Conservation (phyloP, 2,329 filamentous ascomycete genomes). For the Zymoseptoria passerinii region DNA sequence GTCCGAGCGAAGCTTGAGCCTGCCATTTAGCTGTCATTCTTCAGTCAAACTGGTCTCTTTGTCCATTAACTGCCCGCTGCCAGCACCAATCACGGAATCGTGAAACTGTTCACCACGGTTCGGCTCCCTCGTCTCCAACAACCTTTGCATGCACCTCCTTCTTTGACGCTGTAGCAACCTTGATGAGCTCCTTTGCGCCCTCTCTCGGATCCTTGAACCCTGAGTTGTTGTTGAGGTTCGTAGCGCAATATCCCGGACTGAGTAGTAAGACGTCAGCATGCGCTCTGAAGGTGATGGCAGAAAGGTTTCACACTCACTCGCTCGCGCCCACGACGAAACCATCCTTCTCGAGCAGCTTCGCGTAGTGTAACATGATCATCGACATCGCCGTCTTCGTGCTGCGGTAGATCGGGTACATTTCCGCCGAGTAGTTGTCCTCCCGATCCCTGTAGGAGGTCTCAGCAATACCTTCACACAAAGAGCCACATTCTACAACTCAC, state of each 20-base stretch:
- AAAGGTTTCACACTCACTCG: constrained; percentile 9
- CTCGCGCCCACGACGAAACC: constrained; percentile 22
- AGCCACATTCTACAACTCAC: not conserved
- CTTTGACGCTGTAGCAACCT: constrained; percentile 15
- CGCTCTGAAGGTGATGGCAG: constrained; percentile 9
- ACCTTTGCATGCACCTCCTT: constrained; percentile 21
- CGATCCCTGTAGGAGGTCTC: not conserved
- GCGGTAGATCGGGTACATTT: constrained; percentile 17
- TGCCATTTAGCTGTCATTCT: no score
- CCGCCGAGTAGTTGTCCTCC: not conserved
- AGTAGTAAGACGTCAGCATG: not conserved
- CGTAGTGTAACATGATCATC: constrained; percentile 23
- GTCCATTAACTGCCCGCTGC: no score
- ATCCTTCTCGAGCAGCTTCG: constrained; percentile 14
- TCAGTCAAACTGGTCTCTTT: no score
- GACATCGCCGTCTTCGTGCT: constrained; percentile 24
- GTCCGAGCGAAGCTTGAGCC: no score
- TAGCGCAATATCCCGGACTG: constrained; percentile 16
- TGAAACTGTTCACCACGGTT: constrained; percentile 19
- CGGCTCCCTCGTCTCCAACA: constrained; percentile 17
- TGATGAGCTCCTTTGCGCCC: constrained; percentile 23
- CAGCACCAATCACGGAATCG: no score
- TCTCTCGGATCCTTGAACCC: constrained; percentile 25
- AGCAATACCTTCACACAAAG: not conserved
- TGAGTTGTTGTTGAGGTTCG: constrained; percentile 20